phyloP scores from a whole-genome alignment of 2,329 filamentous ascomycete species.

The Ophiostoma australiae region DNA sequence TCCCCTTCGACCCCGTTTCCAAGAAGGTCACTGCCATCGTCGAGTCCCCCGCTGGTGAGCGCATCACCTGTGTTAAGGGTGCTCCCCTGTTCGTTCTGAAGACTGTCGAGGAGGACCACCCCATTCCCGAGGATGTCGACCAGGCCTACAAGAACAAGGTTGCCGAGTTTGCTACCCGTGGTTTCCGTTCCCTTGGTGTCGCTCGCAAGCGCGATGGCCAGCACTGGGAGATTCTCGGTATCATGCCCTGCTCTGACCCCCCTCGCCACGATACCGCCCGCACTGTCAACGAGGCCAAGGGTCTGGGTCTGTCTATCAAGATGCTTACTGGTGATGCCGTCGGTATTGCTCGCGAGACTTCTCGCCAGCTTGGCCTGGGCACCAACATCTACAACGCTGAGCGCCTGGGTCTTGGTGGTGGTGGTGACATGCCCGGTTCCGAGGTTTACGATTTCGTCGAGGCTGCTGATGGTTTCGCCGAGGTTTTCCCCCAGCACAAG shows the following conservation, averaged over 20 bases:
- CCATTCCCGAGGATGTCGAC: constrained; percentile 70
- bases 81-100: constrained; percentile 82
- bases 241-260: constrained; percentile 91
- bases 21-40: constrained; percentile 87
- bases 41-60: constrained; percentile 75
- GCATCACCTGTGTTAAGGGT: constrained; percentile 85
- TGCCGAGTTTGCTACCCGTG: constrained; percentile 83
- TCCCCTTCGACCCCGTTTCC: constrained; percentile 86
- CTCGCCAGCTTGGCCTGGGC: constrained; percentile 82
- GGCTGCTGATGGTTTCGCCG: constrained; percentile 89
- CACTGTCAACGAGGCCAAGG: constrained; percentile 86
- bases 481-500: constrained; percentile 94
- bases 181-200: constrained; percentile 90
- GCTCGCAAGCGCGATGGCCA: constrained; percentile 79
- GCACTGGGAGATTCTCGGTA: constrained; percentile 86
- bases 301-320: constrained; percentile 83
- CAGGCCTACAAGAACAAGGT: constrained; percentile 89
- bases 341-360: constrained; percentile 87
- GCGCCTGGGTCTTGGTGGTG: constrained; percentile 81
- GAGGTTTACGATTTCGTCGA: constrained; percentile 95
- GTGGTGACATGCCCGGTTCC: constrained; percentile 87
- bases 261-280: constrained; percentile 85
- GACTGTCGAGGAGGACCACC: constrained; percentile 80
- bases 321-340: constrained; percentile 95
- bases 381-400: constrained; percentile 94